A percentile compares a stretch with the other conserved stretches of the same genome.
phyloP scores from a whole-genome alignment of 2,329 filamentous ascomycete genomes.

The Lasiodiplodia hormozganensis region DNA sequence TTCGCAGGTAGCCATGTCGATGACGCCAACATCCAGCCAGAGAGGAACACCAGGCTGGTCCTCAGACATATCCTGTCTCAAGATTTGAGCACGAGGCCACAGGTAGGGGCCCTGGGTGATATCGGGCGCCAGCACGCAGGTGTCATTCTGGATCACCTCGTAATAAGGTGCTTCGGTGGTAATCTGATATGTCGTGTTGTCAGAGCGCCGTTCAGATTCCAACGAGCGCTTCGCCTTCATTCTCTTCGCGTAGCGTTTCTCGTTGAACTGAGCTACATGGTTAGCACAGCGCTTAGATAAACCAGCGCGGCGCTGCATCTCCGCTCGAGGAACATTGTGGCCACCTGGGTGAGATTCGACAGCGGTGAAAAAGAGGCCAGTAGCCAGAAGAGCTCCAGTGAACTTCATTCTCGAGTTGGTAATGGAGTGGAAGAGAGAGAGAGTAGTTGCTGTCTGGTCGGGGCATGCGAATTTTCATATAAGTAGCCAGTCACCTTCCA shows the following conservation, averaged over 20 bases:
- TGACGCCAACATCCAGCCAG: conserved; percentile 50
- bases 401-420: neutral
- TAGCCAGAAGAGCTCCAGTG: neutral
- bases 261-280: neutral
- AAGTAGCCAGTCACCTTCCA: too few species aligned
- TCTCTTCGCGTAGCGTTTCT: conserved; percentile 7
- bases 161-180: conserved; percentile 31
- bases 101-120: conserved; percentile 40
- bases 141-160: conserved; percentile 31
- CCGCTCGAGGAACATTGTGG: conserved; percentile 7
- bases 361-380: neutral
- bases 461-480: too few species aligned
- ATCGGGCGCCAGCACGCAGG: conserved; percentile 38
- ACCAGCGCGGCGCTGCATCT: neutral
- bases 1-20: conserved; percentile 51
- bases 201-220: neutral
- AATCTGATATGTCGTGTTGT: conserved; percentile 26
- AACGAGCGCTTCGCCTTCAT: conserved; percentile 21
- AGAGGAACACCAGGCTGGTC: conserved; percentile 48
- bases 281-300: neutral
- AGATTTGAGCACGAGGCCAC: conserved; percentile 29
- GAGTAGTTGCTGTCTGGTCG: too few species aligned
- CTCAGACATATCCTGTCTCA: conserved; percentile 46
- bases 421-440: neutral
- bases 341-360: neutral